phyloP scores from a whole-genome alignment of 2,329 filamentous ascomycete genomes.

The Mycosphaerella arachidis region DNA sequence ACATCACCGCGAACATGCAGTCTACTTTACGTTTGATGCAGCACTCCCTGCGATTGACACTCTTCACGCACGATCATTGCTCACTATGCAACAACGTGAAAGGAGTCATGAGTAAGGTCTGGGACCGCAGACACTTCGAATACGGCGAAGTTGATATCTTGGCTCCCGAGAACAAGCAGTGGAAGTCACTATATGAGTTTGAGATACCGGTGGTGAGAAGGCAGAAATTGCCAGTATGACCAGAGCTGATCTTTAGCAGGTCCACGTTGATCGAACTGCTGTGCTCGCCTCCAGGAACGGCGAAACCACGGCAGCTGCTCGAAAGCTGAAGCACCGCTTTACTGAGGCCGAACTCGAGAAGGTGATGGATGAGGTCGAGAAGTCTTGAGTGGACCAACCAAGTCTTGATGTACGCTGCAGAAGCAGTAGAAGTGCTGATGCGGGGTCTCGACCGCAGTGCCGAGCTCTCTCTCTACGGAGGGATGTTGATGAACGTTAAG shows the following conservation, averaged over 20 bases:
- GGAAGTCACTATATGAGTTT: slow-evolving; percentile 41
- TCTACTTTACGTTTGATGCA: slow-evolving; percentile 15
- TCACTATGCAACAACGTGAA: slow-evolving; percentile 67
- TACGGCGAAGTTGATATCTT: slow-evolving; percentile 68
- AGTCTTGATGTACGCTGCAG: neutral
- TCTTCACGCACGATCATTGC: slow-evolving; percentile 70
- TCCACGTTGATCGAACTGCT: slow-evolving; percentile 58
- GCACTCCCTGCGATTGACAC: slow-evolving; percentile 49
- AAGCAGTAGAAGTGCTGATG: neutral
- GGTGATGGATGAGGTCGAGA: slow-evolving; percentile 59
- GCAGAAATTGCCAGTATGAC: neutral
- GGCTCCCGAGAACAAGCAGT: slow-evolving; percentile 24
- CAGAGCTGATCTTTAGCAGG: slow-evolving; percentile 32
- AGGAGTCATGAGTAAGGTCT: slow-evolving; percentile 62
- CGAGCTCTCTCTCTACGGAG: neutral
- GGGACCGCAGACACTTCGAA: slow-evolving; percentile 61
- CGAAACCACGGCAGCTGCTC: slow-evolving; percentile 53
- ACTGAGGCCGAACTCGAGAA: slow-evolving; percentile 60
- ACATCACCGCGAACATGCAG: slow-evolving; percentile 6
- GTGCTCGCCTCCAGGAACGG: slow-evolving; percentile 50
- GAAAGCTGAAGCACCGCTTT: slow-evolving; percentile 76
- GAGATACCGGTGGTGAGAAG: slow-evolving; percentile 69
- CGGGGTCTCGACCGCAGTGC: neutral
- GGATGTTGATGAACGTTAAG: neutral
- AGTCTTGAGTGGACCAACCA: slow-evolving; percentile 8